phyloP scores from a whole-genome alignment of 495 filamentous ascomycete genomes.

The Haplographium delicatum region DNA sequence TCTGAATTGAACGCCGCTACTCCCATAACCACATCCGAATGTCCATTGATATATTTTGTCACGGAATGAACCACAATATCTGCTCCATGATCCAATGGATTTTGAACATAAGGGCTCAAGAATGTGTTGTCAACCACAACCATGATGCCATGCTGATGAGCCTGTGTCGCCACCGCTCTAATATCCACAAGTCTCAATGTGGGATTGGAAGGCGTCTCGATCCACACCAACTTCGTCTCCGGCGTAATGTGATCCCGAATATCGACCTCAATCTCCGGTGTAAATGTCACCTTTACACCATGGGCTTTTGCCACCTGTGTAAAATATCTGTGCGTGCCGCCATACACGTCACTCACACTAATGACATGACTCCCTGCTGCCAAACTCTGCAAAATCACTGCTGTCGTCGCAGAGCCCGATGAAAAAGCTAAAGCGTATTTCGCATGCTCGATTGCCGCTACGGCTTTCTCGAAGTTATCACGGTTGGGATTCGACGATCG shows the following conservation, averaged over 20 bases:
- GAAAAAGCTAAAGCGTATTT: conserved; percentile 92
- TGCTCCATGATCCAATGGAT: conserved; percentile 89
- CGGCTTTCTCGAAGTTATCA: conserved; percentile 84
- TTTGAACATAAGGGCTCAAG: conserved; percentile 91
- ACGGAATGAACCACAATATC: conserved; percentile 98
- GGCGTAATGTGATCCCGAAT: conserved; percentile 77
- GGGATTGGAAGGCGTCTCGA: conserved; percentile 92
- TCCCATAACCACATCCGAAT: conserved; percentile 97
- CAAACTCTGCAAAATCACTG: conserved; percentile 86
- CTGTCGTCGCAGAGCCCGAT: conserved; percentile 91
- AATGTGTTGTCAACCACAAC: conserved; percentile 99
- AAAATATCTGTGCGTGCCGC: conserved; percentile 97
- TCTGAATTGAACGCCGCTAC: conserved; percentile 92
- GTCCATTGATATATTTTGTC: conserved; percentile 99
- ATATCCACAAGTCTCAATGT: conserved; percentile 92
- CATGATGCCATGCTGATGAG: conserved; percentile 81
- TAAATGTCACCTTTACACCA: conserved; percentile 91
- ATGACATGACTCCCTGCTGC: conserved; percentile 90
- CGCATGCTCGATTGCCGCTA: conserved; percentile 88
- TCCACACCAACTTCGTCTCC: conserved; percentile 94
- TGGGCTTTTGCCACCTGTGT: conserved; percentile 95
- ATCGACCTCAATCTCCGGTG: conserved; percentile 82
- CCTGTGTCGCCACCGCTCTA: conserved; percentile 68
- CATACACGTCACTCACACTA: conserved; percentile 95
- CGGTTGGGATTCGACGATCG: conserved; percentile 91